Evolutionary conservation across 805 yeast species (phyloP).

Genomic region (Tetrapisispora taiwanensis): DNA sequence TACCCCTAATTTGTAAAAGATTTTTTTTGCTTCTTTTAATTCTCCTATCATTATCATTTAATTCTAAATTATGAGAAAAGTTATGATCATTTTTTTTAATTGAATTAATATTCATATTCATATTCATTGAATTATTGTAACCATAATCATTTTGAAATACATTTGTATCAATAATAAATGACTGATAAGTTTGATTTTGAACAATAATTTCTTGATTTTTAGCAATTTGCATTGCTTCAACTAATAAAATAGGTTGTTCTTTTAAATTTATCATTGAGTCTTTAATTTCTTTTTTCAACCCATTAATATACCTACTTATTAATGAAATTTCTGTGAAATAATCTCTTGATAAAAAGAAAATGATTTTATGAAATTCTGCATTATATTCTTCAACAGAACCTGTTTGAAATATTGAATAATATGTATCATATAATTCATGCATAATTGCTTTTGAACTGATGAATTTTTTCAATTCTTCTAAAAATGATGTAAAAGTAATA

Average conservation of each 20-base stretch:
- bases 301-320: neutral
- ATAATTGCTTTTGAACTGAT: constrained; percentile 1
- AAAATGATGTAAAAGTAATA: neutral
- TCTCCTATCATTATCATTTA: neutral
- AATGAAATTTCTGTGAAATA: constrained; percentile 1
- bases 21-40: neutral
- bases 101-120: neutral
- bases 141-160: neutral
- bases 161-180: neutral
- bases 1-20: too few species aligned
- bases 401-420: neutral
- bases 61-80: neutral
- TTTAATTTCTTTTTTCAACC: neutral
- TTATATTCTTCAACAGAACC: constrained; percentile 1
- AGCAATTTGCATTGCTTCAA: neutral
- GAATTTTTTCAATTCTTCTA: constrained; percentile 2
- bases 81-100: neutral
- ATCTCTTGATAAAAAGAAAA: constrained; percentile 1
- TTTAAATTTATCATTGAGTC: neutral
- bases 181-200: neutral
- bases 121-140: too few species aligned
- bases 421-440: neutral
- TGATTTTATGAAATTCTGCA: constrained; percentile 1
- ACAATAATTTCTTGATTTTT: neutral
- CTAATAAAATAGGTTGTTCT: neutral